Evolutionary conservation across 2,329 filamentous ascomycete species (phyloP), one percentile per base, ranked within the genome.

Genomic region (Penicillium concentricum): DNA sequence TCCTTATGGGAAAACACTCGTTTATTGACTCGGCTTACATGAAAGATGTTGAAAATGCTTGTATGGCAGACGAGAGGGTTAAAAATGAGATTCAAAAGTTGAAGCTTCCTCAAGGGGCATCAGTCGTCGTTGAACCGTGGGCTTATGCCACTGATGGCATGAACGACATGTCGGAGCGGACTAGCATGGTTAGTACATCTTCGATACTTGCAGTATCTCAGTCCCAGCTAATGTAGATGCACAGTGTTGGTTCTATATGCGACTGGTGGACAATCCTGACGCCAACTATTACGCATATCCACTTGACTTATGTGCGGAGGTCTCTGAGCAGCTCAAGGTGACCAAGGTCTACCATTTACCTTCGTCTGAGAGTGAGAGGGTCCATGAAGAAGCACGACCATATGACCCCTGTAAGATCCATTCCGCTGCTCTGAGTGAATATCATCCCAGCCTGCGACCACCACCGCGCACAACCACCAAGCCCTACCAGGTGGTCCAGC

Each of bases 221-320:
- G 39, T 10, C 15, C 5, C 8, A 22, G 18, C 26, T 50, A n/a
- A 51, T 26, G n/a, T n/a, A n/a, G 8, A 51, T 24, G 22, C 2
- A 37, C 16, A 53, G 51, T 53, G 51, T 32, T 53, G 51, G 51
- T 53, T 53, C 13, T 78, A 78, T 62, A 72, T 77, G 69, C 67
- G 75, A 4, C 61, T 81, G 0, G 51, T 71, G 0, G 67, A 74
- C 0, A 72, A 81, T 32, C 66, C 69, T 0, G 81, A 84, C 54
- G 77, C 81, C 34, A 85, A 85, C 62, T 80, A 81, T 67, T 85
- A 85, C 61, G 82, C 82, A 4, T 84, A 84, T 53, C 83, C 83
- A 0, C 73, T 85, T 9, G 78, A 83, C 52, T 73, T 85, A 22
- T 79, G 76, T 44, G 79, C 80, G 8, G 81, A 84, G 63, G 76